These are phyloP conservation scores for Coemansia sp. DNA, from an alignment of 371 early-diverging fungal species.

Conservation along the genomic window DNA sequence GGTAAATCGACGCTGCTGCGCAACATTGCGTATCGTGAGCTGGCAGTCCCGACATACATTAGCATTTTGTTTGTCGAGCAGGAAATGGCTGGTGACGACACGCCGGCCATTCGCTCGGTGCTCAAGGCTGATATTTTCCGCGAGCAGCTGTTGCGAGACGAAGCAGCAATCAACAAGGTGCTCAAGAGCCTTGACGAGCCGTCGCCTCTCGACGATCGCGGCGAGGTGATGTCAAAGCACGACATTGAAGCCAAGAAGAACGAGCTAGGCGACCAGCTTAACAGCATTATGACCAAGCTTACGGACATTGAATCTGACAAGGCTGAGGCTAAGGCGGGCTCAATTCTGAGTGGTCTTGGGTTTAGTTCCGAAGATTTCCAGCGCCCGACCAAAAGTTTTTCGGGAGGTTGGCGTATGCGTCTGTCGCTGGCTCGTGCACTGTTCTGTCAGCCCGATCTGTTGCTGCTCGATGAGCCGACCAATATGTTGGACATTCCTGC, in stretches of 20 bases:
- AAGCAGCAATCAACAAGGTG: constrained; percentile 58
- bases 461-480: constrained; percentile 99
- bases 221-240: constrained; percentile 56
- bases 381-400: constrained; percentile 86
- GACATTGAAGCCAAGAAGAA: constrained; percentile 67
- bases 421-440: constrained; percentile 94
- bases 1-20: constrained; percentile 97
- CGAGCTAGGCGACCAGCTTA: constrained; percentile 64
- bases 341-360: constrained; percentile 93
- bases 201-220: constrained; percentile 52
- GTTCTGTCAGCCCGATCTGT: constrained; percentile 91
- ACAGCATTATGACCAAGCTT: constrained; percentile 78
- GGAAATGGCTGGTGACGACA: constrained; percentile 92
- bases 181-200: constrained; percentile 51
- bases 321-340: constrained; percentile 83
- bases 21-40: constrained; percentile 86
- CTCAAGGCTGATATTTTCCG: constrained; percentile 94
- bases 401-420: constrained; percentile 95
- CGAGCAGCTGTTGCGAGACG: constrained; percentile 83
- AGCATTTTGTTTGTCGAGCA: constrained; percentile 96
- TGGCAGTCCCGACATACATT: constrained; percentile 82
- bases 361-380: constrained; percentile 78
- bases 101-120: constrained; percentile 82
- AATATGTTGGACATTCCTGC: constrained; percentile 96
- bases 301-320: constrained; percentile 94